Percentiles rank a stretch among this genome's conserved stretches.
Conservation (phyloP, 106 monocot genomes). For the Posidonia australis region DNA sequence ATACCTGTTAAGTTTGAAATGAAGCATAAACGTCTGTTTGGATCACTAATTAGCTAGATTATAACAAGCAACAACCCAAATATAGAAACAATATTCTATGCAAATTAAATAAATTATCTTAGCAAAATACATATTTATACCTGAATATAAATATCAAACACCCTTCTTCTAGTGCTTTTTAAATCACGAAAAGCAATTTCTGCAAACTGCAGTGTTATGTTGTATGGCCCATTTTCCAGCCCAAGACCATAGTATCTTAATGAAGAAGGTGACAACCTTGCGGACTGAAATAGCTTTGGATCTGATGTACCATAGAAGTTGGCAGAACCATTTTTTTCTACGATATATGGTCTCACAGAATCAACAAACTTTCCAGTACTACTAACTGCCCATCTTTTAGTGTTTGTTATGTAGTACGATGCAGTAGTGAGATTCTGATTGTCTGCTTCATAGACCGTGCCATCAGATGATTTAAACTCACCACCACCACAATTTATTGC, state of each 20-base stretch:
- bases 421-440: constrained; percentile 42
- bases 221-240: too few species aligned
- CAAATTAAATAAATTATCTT: too few species aligned
- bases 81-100: too few species aligned
- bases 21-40: too few species aligned
- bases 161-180: constrained; percentile 50
- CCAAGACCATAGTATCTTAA: too few species aligned
- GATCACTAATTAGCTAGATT: too few species aligned
- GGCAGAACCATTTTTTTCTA: constrained; percentile 16
- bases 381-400: too few species aligned
- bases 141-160: constrained; percentile 87
- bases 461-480: constrained; percentile 32
- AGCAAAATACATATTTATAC: constrained; percentile 18
- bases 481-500: too few species aligned
- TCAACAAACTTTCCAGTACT: constrained; percentile 52
- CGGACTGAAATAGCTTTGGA: constrained; percentile 62
- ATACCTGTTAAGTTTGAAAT: too few species aligned
- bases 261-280: constrained; percentile 67
- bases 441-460: constrained; percentile 46
- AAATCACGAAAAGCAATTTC: constrained; percentile 35
- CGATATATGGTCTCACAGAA: constrained; percentile 31
- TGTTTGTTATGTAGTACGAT: constrained; percentile 73
- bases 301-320: constrained; percentile 64
- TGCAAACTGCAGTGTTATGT: constrained; percentile 51
- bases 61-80: too few species aligned